A percentile compares a stretch with the other conserved stretches of the same genome.
These are phyloP conservation scores for Boletus pseudo-olivaceus DNA, from an alignment of 768 basidiomycete species.

Conservation along the genomic window DNA sequence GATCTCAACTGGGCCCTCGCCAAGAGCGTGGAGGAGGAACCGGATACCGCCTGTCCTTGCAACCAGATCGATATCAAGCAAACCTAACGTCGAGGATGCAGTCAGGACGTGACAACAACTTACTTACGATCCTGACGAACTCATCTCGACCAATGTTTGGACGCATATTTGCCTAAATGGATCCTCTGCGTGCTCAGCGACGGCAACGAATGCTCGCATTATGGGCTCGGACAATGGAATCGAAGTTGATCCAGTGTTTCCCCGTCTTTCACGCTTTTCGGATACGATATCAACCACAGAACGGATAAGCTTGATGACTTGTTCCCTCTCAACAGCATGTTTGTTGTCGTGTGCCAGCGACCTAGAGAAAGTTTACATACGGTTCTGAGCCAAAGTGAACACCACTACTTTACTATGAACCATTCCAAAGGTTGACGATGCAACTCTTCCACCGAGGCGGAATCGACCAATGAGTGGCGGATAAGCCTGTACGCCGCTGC, in stretches of 20 bases:
- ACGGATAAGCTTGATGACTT: conserved; percentile 87
- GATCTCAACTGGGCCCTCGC: conserved; percentile 86
- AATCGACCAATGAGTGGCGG: conserved; percentile 72
- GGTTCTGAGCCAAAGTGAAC: background rate
- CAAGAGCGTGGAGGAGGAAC: conserved; percentile 78
- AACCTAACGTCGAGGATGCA: conserved; percentile 45
- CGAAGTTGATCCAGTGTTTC: conserved; percentile 37
- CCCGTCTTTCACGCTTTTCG: conserved; percentile 43
- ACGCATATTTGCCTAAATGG: conserved; percentile 79
- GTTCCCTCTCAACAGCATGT: conserved; percentile 82
- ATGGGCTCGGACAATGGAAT: conserved; percentile 71
- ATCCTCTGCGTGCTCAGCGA: conserved; percentile 92
- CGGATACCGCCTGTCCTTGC: conserved; percentile 80
- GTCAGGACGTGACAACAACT: conserved; percentile 9
- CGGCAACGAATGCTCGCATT: conserved; percentile 86
- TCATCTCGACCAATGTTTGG: conserved; percentile 85
- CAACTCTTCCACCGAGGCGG: conserved; percentile 63
- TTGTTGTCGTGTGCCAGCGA: conserved; percentile 84
- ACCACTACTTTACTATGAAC: conserved; percentile 82
- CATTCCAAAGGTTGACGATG: conserved; percentile 72
- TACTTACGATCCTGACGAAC: conserved; percentile 43
- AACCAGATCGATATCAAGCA: conserved; percentile 85
- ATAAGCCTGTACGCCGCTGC: conserved; percentile 83
- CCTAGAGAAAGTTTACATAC: conserved; percentile 37
- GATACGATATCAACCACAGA: conserved; percentile 75